These are phyloP conservation scores for Alternaria infectoria DNA, from an alignment of 2,329 filamentous ascomycete species.

Conservation along the genomic window DNA sequence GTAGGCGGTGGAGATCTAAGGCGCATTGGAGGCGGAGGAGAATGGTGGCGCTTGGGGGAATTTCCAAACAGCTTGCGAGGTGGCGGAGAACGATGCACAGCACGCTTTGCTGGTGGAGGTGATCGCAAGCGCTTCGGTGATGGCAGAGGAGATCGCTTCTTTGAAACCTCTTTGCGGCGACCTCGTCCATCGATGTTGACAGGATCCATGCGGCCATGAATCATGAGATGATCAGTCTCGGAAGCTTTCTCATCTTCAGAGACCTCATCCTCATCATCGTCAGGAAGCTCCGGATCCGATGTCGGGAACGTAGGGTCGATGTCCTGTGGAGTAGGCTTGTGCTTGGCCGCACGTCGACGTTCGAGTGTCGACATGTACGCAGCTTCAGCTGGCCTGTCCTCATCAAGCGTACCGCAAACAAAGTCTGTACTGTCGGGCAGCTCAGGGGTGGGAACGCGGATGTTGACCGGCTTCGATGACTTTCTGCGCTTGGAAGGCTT, in stretches of 20 bases:
- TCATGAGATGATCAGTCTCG: constrained; percentile 69
- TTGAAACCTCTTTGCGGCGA: constrained; percentile 37
- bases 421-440: constrained; percentile 98
- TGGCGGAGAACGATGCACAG: constrained; percentile 38
- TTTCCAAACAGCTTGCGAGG: constrained; percentile 68
- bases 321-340: constrained; percentile 86
- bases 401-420: constrained; percentile 96
- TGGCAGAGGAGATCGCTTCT: constrained; percentile 54
- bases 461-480: constrained; percentile 59
- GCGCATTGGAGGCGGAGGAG: constrained; percentile 46
- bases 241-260: constrained; percentile 45
- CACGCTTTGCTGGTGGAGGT: constrained; percentile 50
- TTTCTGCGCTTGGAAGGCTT: constrained; percentile 49
- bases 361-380: constrained; percentile 88
- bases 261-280: constrained; percentile 68
- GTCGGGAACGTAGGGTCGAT: constrained; percentile 92
- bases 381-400: constrained; percentile 92
- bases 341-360: constrained; percentile 79
- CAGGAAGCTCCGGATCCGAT: constrained; percentile 85
- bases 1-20: constrained; percentile 73
- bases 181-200: constrained; percentile 59
- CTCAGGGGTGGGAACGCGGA: constrained; percentile 74
- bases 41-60: constrained; percentile 70
- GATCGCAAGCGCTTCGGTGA: constrained; percentile 70
- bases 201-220: constrained; percentile 75